phyloP scores from a whole-genome alignment of 305 asterid species.

The Rubia balearica region DNA sequence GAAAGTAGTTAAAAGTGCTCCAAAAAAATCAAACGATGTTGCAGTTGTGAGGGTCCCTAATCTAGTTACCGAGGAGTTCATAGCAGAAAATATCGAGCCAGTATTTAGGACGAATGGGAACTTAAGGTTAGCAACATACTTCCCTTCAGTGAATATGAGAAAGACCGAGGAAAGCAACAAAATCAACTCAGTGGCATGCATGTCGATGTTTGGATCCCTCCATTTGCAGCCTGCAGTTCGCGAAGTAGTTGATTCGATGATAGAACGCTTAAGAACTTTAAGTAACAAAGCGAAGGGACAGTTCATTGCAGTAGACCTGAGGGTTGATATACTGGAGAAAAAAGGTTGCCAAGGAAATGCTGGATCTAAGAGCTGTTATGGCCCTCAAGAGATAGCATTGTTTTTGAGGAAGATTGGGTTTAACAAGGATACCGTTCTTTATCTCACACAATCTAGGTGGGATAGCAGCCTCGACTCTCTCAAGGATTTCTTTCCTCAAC shows the following conservation, averaged over 20 bases:
- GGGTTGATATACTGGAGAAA: constrained; percentile 69
- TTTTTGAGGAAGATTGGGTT: constrained; percentile 79
- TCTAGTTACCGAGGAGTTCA: constrained; percentile 62
- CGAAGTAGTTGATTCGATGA: constrained; percentile 79
- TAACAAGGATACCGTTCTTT: constrained; percentile 65
- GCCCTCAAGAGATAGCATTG: constrained; percentile 70
- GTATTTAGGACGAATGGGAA: constrained; percentile 66
- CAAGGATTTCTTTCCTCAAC: constrained; percentile 79
- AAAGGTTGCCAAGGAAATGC: constrained; percentile 65
- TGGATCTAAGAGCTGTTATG: constrained; percentile 72
- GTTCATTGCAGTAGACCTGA: constrained; percentile 37
- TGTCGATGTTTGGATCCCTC: constrained; percentile 85
- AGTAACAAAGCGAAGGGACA: constrained; percentile 57
- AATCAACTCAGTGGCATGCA: constrained; percentile 61
- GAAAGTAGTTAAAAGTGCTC: constrained; percentile 60
- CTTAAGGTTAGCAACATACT: constrained; percentile 74
- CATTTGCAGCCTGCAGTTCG: constrained; percentile 70
- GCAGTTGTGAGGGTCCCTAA: constrained; percentile 86
- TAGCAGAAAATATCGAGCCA: constrained; percentile 69
- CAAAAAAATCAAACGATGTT: constrained; percentile 43
- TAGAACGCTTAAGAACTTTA: constrained; percentile 64
- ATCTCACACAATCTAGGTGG: constrained; percentile 89
- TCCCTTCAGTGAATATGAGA: constrained; percentile 92
- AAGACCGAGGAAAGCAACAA: constrained; percentile 32
- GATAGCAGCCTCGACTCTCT: constrained; percentile 75